phyloP scores from a whole-genome alignment of 1,284 basidiomycete genomes.

The Mycosarcoma maydis region DNA sequence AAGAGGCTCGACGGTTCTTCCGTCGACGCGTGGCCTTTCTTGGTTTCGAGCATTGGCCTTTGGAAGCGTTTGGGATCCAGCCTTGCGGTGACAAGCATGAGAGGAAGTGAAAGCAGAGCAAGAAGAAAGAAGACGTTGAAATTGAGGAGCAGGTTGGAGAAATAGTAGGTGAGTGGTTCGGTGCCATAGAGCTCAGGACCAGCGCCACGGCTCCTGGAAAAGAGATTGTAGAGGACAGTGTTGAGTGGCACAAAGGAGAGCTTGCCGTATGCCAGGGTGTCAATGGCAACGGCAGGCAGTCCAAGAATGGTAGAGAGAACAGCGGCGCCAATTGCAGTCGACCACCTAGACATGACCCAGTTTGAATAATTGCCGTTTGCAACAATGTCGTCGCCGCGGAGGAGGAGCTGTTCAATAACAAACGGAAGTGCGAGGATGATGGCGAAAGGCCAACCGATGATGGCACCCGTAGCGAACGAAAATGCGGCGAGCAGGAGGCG shows the following conservation, averaged over 20 bases:
- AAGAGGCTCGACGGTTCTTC: conserved; percentile 39
- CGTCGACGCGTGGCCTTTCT: conserved; percentile 25
- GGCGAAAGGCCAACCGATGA: conserved; percentile 96
- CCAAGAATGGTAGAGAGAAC: conserved; percentile 76
- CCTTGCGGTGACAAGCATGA: conserved; percentile 78
- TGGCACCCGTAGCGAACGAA: conserved; percentile 81
- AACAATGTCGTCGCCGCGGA: conserved; percentile 72
- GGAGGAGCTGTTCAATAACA: conserved; percentile 86
- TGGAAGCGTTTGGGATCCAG: conserved; percentile 84
- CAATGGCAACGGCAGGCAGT: conserved; percentile 67
- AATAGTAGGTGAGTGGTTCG: conserved; percentile 75
- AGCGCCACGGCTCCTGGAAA: conserved; percentile 72
- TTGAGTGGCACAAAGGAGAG: conserved; percentile 87
- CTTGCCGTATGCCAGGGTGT: conserved; percentile 87
- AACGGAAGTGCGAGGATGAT: conserved; percentile 87
- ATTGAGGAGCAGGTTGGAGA: conserved; percentile 77
- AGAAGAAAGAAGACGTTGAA: conserved; percentile 88
- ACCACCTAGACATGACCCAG: conserved; percentile 70
- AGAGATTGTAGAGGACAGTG: conserved; percentile 92
- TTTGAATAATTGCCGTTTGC: conserved; percentile 13
- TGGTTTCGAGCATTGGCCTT: conserved; percentile 71
- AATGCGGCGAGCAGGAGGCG: conserved; percentile 73
- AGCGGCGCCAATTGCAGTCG: conserved; percentile 74
- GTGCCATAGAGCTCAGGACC: conserved; percentile 92
- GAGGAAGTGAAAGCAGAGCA: conserved; percentile 73